These are phyloP conservation scores for Ilyonectria robusta DNA, from an alignment of 2,329 filamentous ascomycete species.

Conservation along the genomic window DNA sequence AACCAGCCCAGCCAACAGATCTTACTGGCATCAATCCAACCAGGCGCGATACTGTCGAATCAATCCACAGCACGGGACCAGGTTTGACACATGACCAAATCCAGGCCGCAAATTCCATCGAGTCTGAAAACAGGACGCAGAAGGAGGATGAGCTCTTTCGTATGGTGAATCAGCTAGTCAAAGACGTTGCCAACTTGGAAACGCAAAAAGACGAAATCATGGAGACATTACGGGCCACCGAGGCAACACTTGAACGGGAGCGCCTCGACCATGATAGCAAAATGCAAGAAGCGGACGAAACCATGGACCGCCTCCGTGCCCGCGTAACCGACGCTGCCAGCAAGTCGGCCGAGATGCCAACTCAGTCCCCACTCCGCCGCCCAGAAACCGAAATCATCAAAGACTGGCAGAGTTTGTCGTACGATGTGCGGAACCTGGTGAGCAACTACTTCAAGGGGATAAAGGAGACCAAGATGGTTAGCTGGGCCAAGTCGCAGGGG, in stretches of 20 bases:
- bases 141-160: too few species aligned
- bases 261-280: not conserved
- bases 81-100: too few species aligned
- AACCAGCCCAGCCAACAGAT: too few species aligned
- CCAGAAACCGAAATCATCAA: constrained; percentile 20
- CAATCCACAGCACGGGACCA: too few species aligned
- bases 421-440: constrained; percentile 15
- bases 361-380: constrained; percentile 12
- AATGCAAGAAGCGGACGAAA: not conserved
- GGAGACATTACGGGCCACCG: too few species aligned
- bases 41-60: too few species aligned
- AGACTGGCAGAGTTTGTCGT: constrained; percentile 7
- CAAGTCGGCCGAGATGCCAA: constrained; percentile 8
- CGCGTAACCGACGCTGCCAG: constrained; percentile 5
- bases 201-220: too few species aligned
- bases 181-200: too few species aligned
- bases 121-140: too few species aligned
- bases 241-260: not conserved
- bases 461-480: not conserved
- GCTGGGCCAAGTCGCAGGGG: constrained; percentile 1
- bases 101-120: too few species aligned
- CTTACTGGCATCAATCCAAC: too few species aligned
- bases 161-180: too few species aligned
- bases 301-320: not conserved
- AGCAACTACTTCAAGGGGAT: not conserved